Percentiles rank a stretch among this genome's conserved stretches.
phyloP scores from a whole-genome alignment of 257 asterid species.

The Thymus mandschuricus region DNA sequence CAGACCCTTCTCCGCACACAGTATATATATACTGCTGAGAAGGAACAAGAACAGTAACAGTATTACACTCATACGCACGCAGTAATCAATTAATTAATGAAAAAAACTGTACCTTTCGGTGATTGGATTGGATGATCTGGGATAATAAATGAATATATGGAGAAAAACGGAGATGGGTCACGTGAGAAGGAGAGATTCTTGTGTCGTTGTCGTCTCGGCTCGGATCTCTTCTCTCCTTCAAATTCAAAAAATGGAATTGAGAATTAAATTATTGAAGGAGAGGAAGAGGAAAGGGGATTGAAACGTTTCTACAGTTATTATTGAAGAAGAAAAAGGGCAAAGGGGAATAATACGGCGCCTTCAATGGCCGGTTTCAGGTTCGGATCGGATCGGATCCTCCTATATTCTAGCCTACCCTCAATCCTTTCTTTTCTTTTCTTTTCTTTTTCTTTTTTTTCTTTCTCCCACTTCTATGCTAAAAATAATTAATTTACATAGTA shows the following conservation, averaged over 20 bases:
- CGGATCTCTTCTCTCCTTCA: slow-evolving; percentile 16
- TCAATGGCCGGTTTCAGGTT: slow-evolving; percentile 6
- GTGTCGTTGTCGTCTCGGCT: slow-evolving; percentile 27
- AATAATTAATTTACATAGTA: too few species aligned
- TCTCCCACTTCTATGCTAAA: neutral
- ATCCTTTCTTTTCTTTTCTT: neutral
- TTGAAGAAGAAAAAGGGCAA: too few species aligned
- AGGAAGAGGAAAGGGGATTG: neutral
- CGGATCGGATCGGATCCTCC: neutral
- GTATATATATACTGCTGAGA: slow-evolving; percentile 32
- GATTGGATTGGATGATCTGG: slow-evolving; percentile 18
- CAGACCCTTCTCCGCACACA: slow-evolving; percentile 19
- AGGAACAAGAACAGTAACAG: neutral
- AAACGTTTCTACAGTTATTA: neutral
- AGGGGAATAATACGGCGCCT: slow-evolving; percentile 5
- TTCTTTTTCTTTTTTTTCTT: too few species aligned
- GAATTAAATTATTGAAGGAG: too few species aligned
- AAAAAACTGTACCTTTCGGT: slow-evolving; percentile 2
- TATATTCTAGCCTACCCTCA: neutral
- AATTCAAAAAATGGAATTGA: too few species aligned
- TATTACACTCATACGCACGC: neutral
- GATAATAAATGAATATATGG: slow-evolving; percentile 32
- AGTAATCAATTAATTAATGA: neutral
- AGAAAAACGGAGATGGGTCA: slow-evolving; percentile 35
- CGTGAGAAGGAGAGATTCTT: slow-evolving; percentile 36